A percentile compares a stretch with the other conserved stretches of the same genome.
phyloP scores from a whole-genome alignment of 495 filamentous ascomycete species.

The Terfezia boudieri region DNA sequence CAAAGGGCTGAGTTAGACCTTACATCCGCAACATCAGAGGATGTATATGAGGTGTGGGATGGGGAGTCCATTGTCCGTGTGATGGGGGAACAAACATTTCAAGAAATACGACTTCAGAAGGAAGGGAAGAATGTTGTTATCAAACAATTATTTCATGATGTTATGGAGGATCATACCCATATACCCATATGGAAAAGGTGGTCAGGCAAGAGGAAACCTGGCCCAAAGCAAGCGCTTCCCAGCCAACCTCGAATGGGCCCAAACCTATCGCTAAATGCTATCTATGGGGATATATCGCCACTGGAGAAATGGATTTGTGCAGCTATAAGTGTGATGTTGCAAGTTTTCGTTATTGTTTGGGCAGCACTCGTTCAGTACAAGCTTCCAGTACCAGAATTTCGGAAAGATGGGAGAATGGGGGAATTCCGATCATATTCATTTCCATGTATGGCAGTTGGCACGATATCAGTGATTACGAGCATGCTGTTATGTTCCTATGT shows the following conservation, averaged over 20 bases:
- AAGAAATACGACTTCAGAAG: neutral
- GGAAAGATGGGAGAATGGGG: neutral
- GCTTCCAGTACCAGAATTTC: neutral
- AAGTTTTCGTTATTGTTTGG: conserved; percentile 12
- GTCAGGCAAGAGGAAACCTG: neutral
- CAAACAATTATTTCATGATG: neutral
- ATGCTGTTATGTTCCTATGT: conserved; percentile 19
- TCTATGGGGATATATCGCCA: neutral
- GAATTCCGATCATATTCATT: conserved; percentile 9
- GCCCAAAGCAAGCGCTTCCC: too few relatives aligned
- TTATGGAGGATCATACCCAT: neutral
- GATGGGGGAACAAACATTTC: conserved; percentile 2
- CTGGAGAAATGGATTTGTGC: conserved; percentile 12
- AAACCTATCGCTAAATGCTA: conserved; percentile 15
- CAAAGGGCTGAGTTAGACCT: conserved; percentile 16
- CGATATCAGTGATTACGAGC: conserved; percentile 10
- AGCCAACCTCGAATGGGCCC: conserved; percentile 7
- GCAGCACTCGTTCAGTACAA: conserved; percentile 10
- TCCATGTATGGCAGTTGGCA: conserved; percentile 14
- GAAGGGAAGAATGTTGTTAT: neutral
- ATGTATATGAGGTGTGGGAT: conserved; percentile 17
- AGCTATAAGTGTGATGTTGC: conserved; percentile 9
- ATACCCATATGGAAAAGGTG: neutral
- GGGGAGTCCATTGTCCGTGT: conserved; percentile 11
- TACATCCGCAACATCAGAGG: conserved; percentile 14